Base-by-base conservation (phyloP, 768 basidiomycete genomes). In the Pleurotus tuber-regium region DNA sequence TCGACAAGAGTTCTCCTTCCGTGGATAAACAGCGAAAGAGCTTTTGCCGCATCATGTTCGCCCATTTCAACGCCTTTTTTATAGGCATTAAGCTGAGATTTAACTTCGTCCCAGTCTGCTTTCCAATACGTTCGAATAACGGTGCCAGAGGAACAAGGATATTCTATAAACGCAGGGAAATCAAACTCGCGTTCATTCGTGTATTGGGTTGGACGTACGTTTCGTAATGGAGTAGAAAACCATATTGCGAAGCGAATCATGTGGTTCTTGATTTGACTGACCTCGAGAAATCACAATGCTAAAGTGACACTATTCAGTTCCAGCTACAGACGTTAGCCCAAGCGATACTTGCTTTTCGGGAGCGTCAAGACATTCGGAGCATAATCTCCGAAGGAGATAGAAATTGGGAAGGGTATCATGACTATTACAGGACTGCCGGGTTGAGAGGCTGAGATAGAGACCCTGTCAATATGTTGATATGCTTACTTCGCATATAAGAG, bases 401-500 rank as follows among this genome's bases (percentile, higher is more conserved):
- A 25, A n/a, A 29, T 44, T 25, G 4, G 43, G 43, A 11, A 44
- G 26, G 11, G 43, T 44, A 19, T 44, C 43, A 10, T 1, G 4
- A 12, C 14, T 28, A 10, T 26, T 8, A 28, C 43, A 44, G 25
- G n/a, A n/a, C n/a, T n/a, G n/a, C n/a, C n/a, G n/a, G n/a, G n/a
- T n/a, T n/a, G n/a, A n/a, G n/a, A n/a, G n/a, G n/a, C n/a, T n/a
- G n/a, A n/a, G n/a, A n/a, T n/a, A n/a, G n/a, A n/a, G n/a, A n/a
- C n/a, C n/a, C n/a, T n/a, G n/a, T n/a, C n/a, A n/a, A n/a, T 8
- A 18, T 11, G 25, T 23, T 21, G 18, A 7, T 7, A n/a, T 16
- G 51, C 53, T 39, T 38, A 63, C 62, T 43, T 55, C 33, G 35
- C 62, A 63, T 18, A 19, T 16, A 12, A 57, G 43, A 28, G 47